A percentile compares a stretch with the other conserved stretches of the same genome.
Evolutionary conservation across 495 filamentous ascomycete genomes (phyloP).

Genomic region (Aspergillus hancockii): DNA sequence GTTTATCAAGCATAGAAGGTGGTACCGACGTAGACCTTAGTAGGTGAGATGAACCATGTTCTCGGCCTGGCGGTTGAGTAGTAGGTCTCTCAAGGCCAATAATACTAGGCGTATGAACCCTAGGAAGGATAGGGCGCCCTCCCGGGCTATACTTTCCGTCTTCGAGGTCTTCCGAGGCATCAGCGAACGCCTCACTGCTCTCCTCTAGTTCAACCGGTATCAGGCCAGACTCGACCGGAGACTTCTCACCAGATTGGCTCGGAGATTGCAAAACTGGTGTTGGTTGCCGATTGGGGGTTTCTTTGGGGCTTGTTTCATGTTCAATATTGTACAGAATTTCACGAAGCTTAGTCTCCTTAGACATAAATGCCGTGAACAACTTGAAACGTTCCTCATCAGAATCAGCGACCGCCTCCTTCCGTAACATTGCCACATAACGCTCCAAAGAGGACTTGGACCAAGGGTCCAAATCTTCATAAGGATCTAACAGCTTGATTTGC

Average conservation of each 20-base stretch:
- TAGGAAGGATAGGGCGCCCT: slow-evolving; percentile 45
- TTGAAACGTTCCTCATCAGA: slow-evolving; percentile 52
- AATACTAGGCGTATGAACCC: slow-evolving; percentile 19
- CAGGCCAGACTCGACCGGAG: slow-evolving; percentile 35
- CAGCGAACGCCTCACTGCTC: slow-evolving; percentile 8
- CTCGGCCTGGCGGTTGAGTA: slow-evolving; percentile 21
- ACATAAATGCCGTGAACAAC: slow-evolving; percentile 52
- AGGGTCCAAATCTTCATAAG: slow-evolving; percentile 52
- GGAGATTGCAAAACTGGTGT: slow-evolving; percentile 14
- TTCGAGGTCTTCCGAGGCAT: slow-evolving; percentile 24
- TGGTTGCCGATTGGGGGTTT: slow-evolving; percentile 13
- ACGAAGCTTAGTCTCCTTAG: slow-evolving; percentile 53
- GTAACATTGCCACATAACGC: slow-evolving; percentile 54
- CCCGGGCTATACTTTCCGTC: slow-evolving; percentile 49
- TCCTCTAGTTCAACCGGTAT: slow-evolving; percentile 38
- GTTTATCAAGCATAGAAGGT: slow-evolving; percentile 24
- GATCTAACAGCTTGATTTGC: slow-evolving; percentile 31
- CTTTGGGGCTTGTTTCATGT: slow-evolving; percentile 24
- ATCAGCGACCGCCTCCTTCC: slow-evolving; percentile 52
- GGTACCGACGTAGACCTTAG: slow-evolving; percentile 30
- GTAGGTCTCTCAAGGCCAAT: slow-evolving; percentile 21
- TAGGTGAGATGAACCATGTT: slow-evolving; percentile 13
- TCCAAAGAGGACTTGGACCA: slow-evolving; percentile 55
- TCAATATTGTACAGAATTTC: slow-evolving; percentile 55
- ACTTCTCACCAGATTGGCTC: slow-evolving; percentile 11